Evolutionary conservation across 1,284 basidiomycete genomes (phyloP).

Genomic region (Peniophora sp.): DNA sequence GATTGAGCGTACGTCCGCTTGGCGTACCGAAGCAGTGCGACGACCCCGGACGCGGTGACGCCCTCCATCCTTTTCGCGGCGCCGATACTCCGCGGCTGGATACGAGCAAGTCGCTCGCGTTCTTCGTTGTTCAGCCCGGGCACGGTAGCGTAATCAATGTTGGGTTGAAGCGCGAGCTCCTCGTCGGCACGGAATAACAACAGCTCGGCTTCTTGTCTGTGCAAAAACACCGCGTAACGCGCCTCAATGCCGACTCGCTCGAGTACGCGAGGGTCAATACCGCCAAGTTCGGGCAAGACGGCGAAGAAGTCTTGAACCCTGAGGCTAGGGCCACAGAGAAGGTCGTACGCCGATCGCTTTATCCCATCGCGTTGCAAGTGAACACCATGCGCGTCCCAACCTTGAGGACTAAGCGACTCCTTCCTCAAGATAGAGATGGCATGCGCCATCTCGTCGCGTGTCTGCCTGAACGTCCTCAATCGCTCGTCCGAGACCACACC

Average conservation of each 20-base stretch:
- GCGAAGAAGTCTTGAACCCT: constrained; percentile 35
- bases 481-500: constrained; percentile 61
- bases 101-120: constrained; percentile 51
- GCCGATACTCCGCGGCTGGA: constrained; percentile 67
- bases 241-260: constrained; percentile 64
- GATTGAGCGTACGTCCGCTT: constrained; percentile 27
- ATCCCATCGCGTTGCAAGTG: constrained; percentile 53
- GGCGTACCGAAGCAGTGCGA: constrained; percentile 58
- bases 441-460: constrained; percentile 41
- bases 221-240: constrained; percentile 53
- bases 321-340: constrained; percentile 62
- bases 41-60: constrained; percentile 70
- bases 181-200: constrained; percentile 74
- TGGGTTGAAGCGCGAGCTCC: constrained; percentile 56
- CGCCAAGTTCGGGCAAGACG: constrained; percentile 48
- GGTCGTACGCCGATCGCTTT: constrained; percentile 63
- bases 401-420: constrained; percentile 51
- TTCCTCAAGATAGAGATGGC: constrained; percentile 44
- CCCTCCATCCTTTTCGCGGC: constrained; percentile 84
- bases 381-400: constrained; percentile 54
- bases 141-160: constrained; percentile 62
- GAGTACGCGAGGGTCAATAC: constrained; percentile 44
- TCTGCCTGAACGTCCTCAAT: constrained; percentile 47
- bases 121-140: constrained; percentile 73
- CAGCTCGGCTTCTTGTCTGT: constrained; percentile 70